Percentiles rank a stretch among this genome's conserved stretches.
phyloP scores from a whole-genome alignment of 768 basidiomycete genomes.

The Hygrophoropsis aurantiaca region DNA sequence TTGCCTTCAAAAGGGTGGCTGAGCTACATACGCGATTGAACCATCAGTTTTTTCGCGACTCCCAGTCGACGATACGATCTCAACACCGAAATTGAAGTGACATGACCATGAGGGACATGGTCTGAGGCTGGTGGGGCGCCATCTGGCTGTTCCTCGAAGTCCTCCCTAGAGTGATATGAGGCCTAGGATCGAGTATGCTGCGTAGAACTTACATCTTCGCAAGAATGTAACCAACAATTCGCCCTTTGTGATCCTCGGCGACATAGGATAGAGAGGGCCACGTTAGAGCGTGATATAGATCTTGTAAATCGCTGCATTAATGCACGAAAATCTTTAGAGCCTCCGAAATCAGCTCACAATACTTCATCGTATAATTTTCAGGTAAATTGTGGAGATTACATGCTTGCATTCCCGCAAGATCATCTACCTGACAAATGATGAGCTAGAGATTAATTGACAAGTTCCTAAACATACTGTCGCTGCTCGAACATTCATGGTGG shows the following conservation, averaged over 20 bases:
- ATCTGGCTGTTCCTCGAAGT: slow-evolving; percentile 41
- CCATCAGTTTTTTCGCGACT: slow-evolving; percentile 91
- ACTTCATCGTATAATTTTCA: slow-evolving; percentile 85
- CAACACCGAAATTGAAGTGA: slow-evolving; percentile 95
- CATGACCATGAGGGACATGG: slow-evolving; percentile 78
- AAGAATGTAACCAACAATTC: slow-evolving; percentile 93
- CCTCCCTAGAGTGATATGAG: slow-evolving; percentile 54
- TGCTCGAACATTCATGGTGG: slow-evolving; percentile 27
- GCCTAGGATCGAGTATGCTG: slow-evolving; percentile 17
- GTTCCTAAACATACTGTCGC: slow-evolving; percentile 22
- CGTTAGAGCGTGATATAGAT: slow-evolving; percentile 86
- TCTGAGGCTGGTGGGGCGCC: slow-evolving; percentile 44
- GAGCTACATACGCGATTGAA: slow-evolving; percentile 75
- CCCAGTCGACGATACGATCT: slow-evolving; percentile 89
- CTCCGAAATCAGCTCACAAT: slow-evolving; percentile 47
- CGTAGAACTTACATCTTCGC: slow-evolving; percentile 76
- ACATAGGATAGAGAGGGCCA: slow-evolving; percentile 96
- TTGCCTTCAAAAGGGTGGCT: not conserved
- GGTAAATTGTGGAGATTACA: slow-evolving; percentile 92
- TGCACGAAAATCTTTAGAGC: not conserved
- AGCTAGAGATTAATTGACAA: slow-evolving; percentile 7
- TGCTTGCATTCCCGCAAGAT: slow-evolving; percentile 91
- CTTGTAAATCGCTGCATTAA: slow-evolving; percentile 36
- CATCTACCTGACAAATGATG: slow-evolving; percentile 61
- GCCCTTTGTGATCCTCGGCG: slow-evolving; percentile 84